phyloP scores from a whole-genome alignment of 1,139 yeast species.

The Sugiyamaella novakii region DNA sequence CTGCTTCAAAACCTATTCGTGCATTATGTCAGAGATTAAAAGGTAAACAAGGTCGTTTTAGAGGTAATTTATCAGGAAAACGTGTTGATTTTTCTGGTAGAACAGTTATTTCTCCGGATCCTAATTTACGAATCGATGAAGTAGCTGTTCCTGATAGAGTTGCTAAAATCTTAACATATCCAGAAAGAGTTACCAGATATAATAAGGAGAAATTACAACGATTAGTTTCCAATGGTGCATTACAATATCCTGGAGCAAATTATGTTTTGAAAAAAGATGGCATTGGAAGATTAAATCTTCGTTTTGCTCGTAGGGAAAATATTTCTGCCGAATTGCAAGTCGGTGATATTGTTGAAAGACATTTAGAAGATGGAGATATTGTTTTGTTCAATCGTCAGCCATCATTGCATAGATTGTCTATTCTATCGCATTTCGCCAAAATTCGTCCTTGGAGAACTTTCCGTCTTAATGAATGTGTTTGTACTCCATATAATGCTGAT shows the following conservation, averaged over 20 bases:
- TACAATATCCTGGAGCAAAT: constrained; percentile 94
- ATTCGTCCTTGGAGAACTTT: constrained; percentile 98
- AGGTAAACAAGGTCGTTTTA: constrained; percentile 98
- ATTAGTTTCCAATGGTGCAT: constrained; percentile 82
- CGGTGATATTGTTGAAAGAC: constrained; percentile 98
- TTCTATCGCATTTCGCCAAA: constrained; percentile 92
- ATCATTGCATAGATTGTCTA: constrained; percentile 90
- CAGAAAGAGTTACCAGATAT: constrained; percentile 90
- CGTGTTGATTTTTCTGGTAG: constrained; percentile 98
- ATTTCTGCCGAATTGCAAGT: constrained; percentile 74
- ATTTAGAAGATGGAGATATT: constrained; percentile 94
- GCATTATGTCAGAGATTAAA: constrained; percentile 96
- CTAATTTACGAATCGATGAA: constrained; percentile 89
- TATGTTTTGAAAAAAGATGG: constrained; percentile 83
- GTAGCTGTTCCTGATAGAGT: constrained; percentile 98
- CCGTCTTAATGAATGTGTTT: constrained; percentile 96
- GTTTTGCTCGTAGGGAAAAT: constrained; percentile 83
- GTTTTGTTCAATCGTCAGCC: constrained; percentile 98
- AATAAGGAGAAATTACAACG: constrained; percentile 75
- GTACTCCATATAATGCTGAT: constrained; percentile 99
- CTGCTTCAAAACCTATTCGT: constrained; percentile 77
- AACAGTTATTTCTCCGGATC: constrained; percentile 99
- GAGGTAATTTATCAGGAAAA: constrained; percentile 97
- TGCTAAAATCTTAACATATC: constrained; percentile 93
- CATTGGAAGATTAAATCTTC: constrained; percentile 79